Evolutionary conservation across 1,284 basidiomycete species (phyloP).

Genomic region (Pyrrhoderma noxium): DNA sequence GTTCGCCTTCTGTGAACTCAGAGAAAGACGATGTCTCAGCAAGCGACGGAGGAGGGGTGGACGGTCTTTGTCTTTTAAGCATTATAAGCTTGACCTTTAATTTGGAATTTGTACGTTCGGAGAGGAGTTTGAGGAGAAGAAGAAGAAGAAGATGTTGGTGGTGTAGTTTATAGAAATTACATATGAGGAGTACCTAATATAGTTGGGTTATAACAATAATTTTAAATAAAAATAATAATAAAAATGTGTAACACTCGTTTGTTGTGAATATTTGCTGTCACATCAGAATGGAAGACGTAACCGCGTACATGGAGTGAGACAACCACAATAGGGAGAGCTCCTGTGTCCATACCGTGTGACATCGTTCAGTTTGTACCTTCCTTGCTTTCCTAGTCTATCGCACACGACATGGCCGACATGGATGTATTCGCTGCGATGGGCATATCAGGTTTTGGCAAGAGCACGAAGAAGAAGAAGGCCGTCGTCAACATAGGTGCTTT

Average conservation of each 20-base stretch:
- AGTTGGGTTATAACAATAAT: no score
- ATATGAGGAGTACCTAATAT: no score
- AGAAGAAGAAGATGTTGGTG: slow-evolving; percentile 1
- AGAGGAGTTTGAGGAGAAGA: neutral
- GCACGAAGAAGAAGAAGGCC: slow-evolving; percentile 48
- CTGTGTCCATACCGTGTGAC: no score
- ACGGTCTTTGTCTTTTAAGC: slow-evolving; percentile 60
- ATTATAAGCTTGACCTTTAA: slow-evolving; percentile 30
- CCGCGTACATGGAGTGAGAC: no score
- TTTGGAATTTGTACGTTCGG: neutral
- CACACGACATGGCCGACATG: slow-evolving; percentile 50
- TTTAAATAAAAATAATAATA: no score
- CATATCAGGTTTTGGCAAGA: slow-evolving; percentile 71
- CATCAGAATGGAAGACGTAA: no score
- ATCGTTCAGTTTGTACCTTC: no score
- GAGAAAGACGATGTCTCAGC: slow-evolving; percentile 29
- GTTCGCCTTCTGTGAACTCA: slow-evolving; percentile 6
- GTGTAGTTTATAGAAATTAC: neutral
- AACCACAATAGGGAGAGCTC: no score
- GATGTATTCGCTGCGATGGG: slow-evolving; percentile 76
- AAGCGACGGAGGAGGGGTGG: slow-evolving; percentile 40
- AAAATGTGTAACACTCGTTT: no score
- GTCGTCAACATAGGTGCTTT: slow-evolving; percentile 58
- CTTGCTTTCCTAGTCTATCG: no score
- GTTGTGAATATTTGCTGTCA: no score